Evolutionary conservation across 2,329 filamentous ascomycete genomes (phyloP), one percentile per base, ranked within the genome.

Genomic region (Trichoderma semiorbis): DNA sequence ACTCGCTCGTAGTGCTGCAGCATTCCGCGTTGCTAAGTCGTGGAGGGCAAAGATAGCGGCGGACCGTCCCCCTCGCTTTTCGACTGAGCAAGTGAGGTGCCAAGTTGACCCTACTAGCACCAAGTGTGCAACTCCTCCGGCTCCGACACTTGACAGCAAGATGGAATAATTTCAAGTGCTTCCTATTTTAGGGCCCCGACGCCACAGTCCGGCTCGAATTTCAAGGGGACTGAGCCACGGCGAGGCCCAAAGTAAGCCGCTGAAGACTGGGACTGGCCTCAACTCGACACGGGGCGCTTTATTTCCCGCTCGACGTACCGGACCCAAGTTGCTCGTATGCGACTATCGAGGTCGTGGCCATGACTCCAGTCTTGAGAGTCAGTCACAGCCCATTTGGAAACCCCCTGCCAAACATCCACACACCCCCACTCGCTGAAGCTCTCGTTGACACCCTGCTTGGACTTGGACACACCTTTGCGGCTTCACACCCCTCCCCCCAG

Each of bases 361-460:
- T 67, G 64, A 39, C 64, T 67, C 47, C 60, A 39, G 28, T 43
- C 39, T 28, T 28, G n/a, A 30, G 7, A 58, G 53, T 36, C 34
- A 60, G 28, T 36, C 36, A 18, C 43, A 30, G 11, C 26, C 66
- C 66, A 28, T 53, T 69, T 43, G 5, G 10, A 16, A 30, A 43
- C 57, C 66, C 57, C 66, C 57, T 69, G 66, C 57, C 24, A 69
- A 67, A 62, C 57, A 69, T 69, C 66, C 66, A 62, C 66, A 69
- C 66, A 69, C 66, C 66, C 66, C 57, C 57, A 69, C 66, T 69
- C 65, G 53, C 55, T 69, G 53, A 61, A 69, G 65, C 66, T 61
- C 66, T 62, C 55, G 28, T 28, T 12, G 36, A 50, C 66, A 69
- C 66, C 36, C 39, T 39, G 39, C n/a, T 30, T 26, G 8, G 32